These are phyloP conservation scores for Coniochaeta ligniaria DNA, from an alignment of 2,329 filamentous ascomycete species.

Conservation along the genomic window DNA sequence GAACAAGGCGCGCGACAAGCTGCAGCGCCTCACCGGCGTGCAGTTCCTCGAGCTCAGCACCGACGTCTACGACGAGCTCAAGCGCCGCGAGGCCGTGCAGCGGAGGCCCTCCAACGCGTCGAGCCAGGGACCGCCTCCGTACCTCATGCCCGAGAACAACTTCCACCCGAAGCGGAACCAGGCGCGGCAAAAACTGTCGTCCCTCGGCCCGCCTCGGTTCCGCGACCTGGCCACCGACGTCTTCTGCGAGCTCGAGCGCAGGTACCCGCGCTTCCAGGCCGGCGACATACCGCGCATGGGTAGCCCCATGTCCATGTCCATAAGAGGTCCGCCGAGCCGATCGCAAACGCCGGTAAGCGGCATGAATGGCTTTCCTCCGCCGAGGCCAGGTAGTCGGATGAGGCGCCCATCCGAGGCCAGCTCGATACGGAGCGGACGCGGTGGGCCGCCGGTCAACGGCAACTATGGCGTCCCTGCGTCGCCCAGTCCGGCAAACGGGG, in stretches of 20 bases:
- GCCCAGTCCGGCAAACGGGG: conserved; percentile 50
- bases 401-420: conserved; percentile 55
- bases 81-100: conserved; percentile 70
- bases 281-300: conserved; percentile 61
- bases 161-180: conserved; percentile 98
- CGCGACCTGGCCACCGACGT: conserved; percentile 92
- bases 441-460: conserved; percentile 14
- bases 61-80: conserved; percentile 92
- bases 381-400: conserved; percentile 44
- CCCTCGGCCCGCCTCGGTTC: conserved; percentile 79
- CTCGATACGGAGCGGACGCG: conserved; percentile 43
- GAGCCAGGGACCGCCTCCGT: conserved; percentile 49
- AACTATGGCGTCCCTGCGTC: conserved; percentile 44
- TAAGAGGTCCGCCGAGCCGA: conserved; percentile 53
- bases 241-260: conserved; percentile 86
- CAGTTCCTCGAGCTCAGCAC: conserved; percentile 98
- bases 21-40: conserved; percentile 78
- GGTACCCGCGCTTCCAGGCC: conserved; percentile 74
- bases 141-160: conserved; percentile 73
- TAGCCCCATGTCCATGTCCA: conserved; percentile 53
- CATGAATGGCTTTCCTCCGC: conserved; percentile 37
- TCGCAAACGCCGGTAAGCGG: conserved; percentile 58
- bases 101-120: conserved; percentile 41
- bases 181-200: conserved; percentile 90
- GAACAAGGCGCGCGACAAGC: conserved; percentile 90